These are phyloP conservation scores for Sarocladiaceae sp. DNA, from an alignment of 2,329 filamentous ascomycete genomes.

Conservation along the genomic window DNA sequence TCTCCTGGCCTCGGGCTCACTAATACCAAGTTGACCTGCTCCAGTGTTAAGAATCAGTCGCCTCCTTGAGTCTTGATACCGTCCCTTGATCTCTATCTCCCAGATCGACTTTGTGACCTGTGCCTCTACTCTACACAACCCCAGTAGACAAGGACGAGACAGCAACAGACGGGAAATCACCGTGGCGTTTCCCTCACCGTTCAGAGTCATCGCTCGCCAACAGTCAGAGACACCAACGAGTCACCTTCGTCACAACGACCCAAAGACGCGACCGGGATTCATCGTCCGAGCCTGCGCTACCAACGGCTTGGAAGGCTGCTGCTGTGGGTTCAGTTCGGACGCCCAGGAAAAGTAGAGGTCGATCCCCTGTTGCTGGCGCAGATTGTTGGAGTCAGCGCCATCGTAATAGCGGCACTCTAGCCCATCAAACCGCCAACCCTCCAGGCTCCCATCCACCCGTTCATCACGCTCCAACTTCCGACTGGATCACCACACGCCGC, in stretches of 20 bases:
- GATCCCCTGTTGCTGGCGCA: neutral
- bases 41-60: neutral
- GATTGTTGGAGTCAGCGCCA: constrained; percentile 1
- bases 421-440: neutral
- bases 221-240: neutral
- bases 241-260: no score
- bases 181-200: no score
- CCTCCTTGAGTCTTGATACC: neutral
- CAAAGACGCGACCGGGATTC: neutral
- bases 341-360: no score
- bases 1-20: neutral
- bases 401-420: neutral
- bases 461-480: neutral
- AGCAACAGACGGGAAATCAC: no score
- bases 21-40: neutral
- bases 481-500: neutral
- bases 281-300: constrained; percentile 1
- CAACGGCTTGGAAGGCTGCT: neutral
- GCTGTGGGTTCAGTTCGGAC: constrained; percentile 8
- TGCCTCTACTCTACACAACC: no score
- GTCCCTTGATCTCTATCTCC: neutral
- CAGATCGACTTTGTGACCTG: neutral
- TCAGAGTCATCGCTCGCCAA: neutral
- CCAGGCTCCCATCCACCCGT: constrained; percentile 5
- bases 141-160: no score